Conservation (phyloP, 441 rosid species). For the Bruguiera hainesii region DNA sequence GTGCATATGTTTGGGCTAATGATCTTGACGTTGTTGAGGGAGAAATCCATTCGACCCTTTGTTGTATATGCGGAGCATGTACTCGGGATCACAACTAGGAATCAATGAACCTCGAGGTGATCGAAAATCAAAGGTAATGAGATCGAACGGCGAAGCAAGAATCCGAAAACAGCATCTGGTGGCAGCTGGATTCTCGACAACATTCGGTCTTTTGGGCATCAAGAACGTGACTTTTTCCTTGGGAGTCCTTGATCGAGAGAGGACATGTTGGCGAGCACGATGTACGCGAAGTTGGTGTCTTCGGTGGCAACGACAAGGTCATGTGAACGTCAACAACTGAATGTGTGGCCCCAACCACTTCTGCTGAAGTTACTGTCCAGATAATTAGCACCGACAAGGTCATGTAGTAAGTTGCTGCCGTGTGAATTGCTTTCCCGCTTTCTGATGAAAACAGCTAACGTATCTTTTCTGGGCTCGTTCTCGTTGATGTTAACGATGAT, state of each 20-base stretch:
- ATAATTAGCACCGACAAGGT: slow-evolving; percentile 22
- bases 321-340: not conserved
- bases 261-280: slow-evolving; percentile 63
- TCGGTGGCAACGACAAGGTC: slow-evolving; percentile 49
- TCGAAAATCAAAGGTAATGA: slow-evolving; percentile 66
- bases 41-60: slow-evolving; percentile 44
- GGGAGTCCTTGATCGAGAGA: slow-evolving; percentile 23
- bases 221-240: slow-evolving; percentile 49
- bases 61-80: slow-evolving; percentile 43
- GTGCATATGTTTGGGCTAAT: slow-evolving; percentile 54
- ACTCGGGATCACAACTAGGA: slow-evolving; percentile 45
- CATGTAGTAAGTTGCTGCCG: slow-evolving; percentile 17
- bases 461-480: too few relatives aligned
- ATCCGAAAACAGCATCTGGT: slow-evolving; percentile 31
- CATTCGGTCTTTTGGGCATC: slow-evolving; percentile 58
- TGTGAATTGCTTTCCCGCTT: not conserved
- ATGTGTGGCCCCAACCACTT: not conserved
- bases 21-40: slow-evolving; percentile 57
- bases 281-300: slow-evolving; percentile 64
- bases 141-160: slow-evolving; percentile 70
- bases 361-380: slow-evolving; percentile 19
- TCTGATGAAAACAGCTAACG: not conserved
- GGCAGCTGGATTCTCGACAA: slow-evolving; percentile 34
- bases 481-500: too few relatives aligned
- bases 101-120: slow-evolving; percentile 43